phyloP scores from a whole-genome alignment of 2,329 filamentous ascomycete species.

The Pseudocercospora pini-densiflorae region DNA sequence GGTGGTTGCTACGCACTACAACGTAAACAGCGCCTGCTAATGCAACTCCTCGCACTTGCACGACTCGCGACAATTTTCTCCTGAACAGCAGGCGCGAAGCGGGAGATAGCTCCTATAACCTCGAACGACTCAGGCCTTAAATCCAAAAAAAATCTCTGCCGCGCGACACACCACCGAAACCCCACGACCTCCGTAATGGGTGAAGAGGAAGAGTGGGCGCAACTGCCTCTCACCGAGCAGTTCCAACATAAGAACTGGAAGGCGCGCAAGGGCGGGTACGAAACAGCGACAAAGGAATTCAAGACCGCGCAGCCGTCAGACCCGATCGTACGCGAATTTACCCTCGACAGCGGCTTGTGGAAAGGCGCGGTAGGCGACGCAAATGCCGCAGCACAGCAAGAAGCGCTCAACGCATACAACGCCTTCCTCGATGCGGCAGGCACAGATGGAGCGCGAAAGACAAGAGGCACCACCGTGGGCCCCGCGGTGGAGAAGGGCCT shows the following conservation, averaged over 20 bases:
- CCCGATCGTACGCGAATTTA: conserved; percentile 83
- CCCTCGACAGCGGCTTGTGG: conserved; percentile 84
- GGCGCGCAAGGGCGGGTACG: conserved; percentile 91
- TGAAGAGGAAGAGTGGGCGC: conserved; percentile 83
- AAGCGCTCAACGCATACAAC: conserved; percentile 84
- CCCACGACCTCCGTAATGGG: conserved; percentile 64
- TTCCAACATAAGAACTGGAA: conserved; percentile 97
- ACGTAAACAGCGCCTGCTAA: background rate
- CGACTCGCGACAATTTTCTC: conserved; percentile 1
- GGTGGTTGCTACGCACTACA: background rate
- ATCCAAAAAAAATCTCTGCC: too few relatives aligned
- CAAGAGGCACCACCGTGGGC: conserved; percentile 73
- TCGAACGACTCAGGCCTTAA: too few relatives aligned
- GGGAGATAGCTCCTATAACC: background rate
- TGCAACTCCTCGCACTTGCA: background rate
- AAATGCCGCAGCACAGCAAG: conserved; percentile 95
- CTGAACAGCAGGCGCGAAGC: background rate
- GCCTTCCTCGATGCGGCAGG: conserved; percentile 92
- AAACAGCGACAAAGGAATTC: conserved; percentile 88
- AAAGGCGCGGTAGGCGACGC: conserved; percentile 92
- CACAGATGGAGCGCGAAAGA: conserved; percentile 68
- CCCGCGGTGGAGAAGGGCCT: conserved; percentile 91
- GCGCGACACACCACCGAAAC: background rate
- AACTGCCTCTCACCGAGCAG: conserved; percentile 76
- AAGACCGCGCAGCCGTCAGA: conserved; percentile 82